Conservation (phyloP, 2,329 filamentous ascomycete genomes). For the Beauveria australis region DNA sequence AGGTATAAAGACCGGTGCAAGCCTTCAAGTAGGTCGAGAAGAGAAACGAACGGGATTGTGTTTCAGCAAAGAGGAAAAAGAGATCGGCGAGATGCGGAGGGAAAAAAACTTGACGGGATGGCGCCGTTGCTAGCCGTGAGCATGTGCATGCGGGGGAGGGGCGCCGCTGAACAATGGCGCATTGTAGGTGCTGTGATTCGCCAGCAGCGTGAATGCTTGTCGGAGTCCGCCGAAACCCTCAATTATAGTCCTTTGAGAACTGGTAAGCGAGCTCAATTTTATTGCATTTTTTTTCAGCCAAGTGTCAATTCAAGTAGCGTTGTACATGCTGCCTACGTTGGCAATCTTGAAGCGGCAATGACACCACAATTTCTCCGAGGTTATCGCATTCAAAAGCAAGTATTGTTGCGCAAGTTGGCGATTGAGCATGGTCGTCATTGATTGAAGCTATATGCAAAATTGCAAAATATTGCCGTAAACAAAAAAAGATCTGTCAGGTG, state of each 20-base stretch:
- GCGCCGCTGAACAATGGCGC: not conserved
- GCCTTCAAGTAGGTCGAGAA: too few relatives aligned
- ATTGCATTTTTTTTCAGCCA: too few relatives aligned
- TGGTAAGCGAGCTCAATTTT: too few relatives aligned
- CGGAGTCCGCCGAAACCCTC: constrained; percentile 1
- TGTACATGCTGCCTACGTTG: too few relatives aligned
- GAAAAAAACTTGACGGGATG: not conserved
- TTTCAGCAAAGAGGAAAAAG: not conserved
- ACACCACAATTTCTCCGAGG: too few relatives aligned
- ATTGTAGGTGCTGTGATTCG: not conserved
- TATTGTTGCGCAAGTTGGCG: not conserved
- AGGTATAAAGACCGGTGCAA: too few relatives aligned
- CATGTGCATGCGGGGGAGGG: constrained; percentile 10
- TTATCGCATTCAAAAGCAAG: too few relatives aligned
- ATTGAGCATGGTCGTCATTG: not conserved
- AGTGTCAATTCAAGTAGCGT: too few relatives aligned
- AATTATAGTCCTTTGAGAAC: not conserved
- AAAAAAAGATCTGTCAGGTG: not conserved
- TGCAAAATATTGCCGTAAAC: not conserved
- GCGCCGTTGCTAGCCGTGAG: not conserved
- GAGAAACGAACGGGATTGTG: not conserved
- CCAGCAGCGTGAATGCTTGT: not conserved
- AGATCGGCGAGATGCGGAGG: not conserved
- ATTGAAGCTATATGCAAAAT: not conserved
- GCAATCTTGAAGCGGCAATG: too few relatives aligned